Evolutionary conservation across 2,329 filamentous ascomycete genomes (phyloP), one percentile per base, ranked within the genome.

Genomic region (Pyricularia sp.): DNA sequence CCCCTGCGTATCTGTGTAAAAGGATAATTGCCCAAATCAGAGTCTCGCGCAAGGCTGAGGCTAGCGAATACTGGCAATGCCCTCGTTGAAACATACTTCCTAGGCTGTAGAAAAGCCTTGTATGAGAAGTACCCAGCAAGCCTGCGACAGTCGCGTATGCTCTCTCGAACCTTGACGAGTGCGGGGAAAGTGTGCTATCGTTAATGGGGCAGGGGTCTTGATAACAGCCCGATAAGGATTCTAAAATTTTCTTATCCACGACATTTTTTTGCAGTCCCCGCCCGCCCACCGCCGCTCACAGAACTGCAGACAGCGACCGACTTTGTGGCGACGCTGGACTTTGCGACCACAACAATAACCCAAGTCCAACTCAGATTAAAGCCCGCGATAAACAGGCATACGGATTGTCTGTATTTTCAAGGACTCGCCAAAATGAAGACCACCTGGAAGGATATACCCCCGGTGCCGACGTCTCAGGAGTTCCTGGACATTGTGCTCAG

Each of bases 401-500:
- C 42, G 42, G 17, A 50, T 7, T 50, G 20, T 17, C 20, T 50
- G 42, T 6, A 50, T n/a, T n/a, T 17, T 50, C n/a, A 61, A 23
- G 58, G 58, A 36, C 64, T 50, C 9, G 64, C 42, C 69, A 68
- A 33, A 25, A 73, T 74, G 73, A 71, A 72, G 65, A 74, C 70
- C 12, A 71, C 70, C 30, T 74, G 87, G 87, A 90, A 90, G 79
- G 89, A 92, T 77, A 96, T 96, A 75, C 90, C 91, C 72, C 92
- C 93, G 73, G 92, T 97, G 73, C 94, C 94, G 70, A 96, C 92
- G 76, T 90, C 90, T 79, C 91, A 96, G 84, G 95, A 99, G 82
- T 98, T 99, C 77, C 86, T 99, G 75, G 95, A 99, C 81, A 97
- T 99, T 79, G 94, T 98, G 73, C 87, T 99, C 76, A 96, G 92